Conservation (phyloP, 2,329 filamentous ascomycete species). For the Fusarium subglutinans region DNA sequence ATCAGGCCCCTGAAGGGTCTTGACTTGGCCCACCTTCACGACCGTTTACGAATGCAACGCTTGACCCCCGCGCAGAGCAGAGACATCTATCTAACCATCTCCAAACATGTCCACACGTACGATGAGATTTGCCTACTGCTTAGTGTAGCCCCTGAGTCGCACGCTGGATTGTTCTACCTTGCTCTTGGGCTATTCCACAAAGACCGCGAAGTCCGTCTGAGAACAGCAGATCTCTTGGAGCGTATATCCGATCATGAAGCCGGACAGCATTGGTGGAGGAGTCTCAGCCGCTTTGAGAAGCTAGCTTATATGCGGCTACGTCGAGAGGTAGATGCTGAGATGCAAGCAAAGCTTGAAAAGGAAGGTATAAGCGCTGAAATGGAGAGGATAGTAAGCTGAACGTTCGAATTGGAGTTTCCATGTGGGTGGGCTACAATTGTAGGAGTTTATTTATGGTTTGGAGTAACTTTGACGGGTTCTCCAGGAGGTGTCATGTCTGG, state of each 20-base stretch:
- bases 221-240: conserved; percentile 82
- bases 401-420: neutral
- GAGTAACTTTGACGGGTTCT: conserved; percentile 26
- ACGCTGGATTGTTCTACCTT: conserved; percentile 90
- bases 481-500: conserved; percentile 31
- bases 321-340: conserved; percentile 68
- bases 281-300: conserved; percentile 87
- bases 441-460: conserved; percentile 15
- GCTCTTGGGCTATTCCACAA: conserved; percentile 93
- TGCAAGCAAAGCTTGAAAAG: conserved; percentile 56
- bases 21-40: conserved; percentile 91
- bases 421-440: neutral
- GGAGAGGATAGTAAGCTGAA: conserved; percentile 62
- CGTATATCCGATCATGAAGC: conserved; percentile 87
- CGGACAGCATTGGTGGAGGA: conserved; percentile 91
- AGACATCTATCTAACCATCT: conserved; percentile 85
- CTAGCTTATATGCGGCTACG: conserved; percentile 83
- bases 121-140: conserved; percentile 87
- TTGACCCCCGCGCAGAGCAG: conserved; percentile 79
- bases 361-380: conserved; percentile 52
- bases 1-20: conserved; percentile 78
- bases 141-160: conserved; percentile 83
- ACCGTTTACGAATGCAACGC: conserved; percentile 85
- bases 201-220: conserved; percentile 78
- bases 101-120: conserved; percentile 79